Base-by-base conservation (phyloP, 2,329 filamentous ascomycete genomes). In the Colletotrichum godetiae region DNA sequence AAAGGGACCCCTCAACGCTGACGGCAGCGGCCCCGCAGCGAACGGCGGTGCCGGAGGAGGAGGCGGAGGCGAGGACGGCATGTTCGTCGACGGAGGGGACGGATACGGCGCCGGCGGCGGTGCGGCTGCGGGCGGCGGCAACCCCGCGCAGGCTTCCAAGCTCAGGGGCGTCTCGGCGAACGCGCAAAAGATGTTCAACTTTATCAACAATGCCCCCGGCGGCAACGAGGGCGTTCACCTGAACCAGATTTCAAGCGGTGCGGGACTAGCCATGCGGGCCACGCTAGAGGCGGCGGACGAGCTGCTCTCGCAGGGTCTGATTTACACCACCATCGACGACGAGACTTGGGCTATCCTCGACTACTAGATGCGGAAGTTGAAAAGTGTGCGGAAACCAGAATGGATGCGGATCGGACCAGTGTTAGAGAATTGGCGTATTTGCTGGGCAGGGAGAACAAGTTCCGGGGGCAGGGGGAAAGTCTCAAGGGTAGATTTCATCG, bases 271-370 rank as follows among this genome's bases (percentile, higher is more conserved):
- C 10, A 84, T 92, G 35, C 87, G 87, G 31, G 94, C 97, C 58
- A 93, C 97, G 15, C 85, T 92, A 77, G 90, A 88, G 65, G 95
- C 92, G n/a, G 91, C 93, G 11, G 94, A 98, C 78, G 95, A 98
- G 83, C 83, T 99, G 79, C 83, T 95, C 56, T 87, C 87, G 2
- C 84, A 90, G 68, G 94, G 95, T 35, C 80, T 94, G 77, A 94
- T 98, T 76, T 99, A 95, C 84, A 94, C 95, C 33, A 99, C 97
- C 11, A 89, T 97, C 7, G 95, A 98, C 83, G 96, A 98, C 79
- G 89, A 94, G 82, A 98, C 96, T 0, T 98, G 94, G 92, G 94
- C 95, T 56, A 86, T 97, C 75, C 86, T 98, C 74, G 94, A 97
- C 72, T 90, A 88, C 75, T 92, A 81, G 76, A 61, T n/a, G 8